Conservation (phyloP, 768 basidiomycete genomes). For the Lactifluus subvellereus region DNA sequence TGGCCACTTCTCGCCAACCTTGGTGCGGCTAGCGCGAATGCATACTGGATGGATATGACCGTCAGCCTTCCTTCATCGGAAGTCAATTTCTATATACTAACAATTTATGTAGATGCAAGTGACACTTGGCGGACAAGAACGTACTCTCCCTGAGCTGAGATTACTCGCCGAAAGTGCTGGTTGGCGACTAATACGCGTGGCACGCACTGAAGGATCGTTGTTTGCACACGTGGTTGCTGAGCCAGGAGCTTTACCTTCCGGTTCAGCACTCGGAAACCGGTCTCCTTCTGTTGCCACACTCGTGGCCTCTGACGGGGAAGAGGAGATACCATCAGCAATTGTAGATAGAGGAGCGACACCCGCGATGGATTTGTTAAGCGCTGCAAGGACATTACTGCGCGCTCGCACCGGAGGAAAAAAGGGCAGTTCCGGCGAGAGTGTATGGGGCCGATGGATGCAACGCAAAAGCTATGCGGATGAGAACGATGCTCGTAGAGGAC, state of each 20-base stretch:
- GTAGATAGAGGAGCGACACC: slow-evolving; percentile 19
- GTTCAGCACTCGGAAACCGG: not conserved
- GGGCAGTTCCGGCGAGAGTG: slow-evolving; percentile 6
- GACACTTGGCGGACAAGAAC: slow-evolving; percentile 61
- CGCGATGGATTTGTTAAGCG: slow-evolving; percentile 21
- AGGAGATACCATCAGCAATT: slow-evolving; percentile 19
- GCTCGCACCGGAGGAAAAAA: slow-evolving; percentile 15
- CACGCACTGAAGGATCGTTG: slow-evolving; percentile 52
- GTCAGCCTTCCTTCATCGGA: slow-evolving; percentile 34
- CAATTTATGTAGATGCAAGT: slow-evolving; percentile 50
- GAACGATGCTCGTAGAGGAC: slow-evolving; percentile 16
- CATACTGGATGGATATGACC: slow-evolving; percentile 66
- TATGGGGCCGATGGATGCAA: slow-evolving; percentile 21
- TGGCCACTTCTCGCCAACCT: slow-evolving; percentile 66
- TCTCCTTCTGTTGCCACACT: slow-evolving; percentile 4
- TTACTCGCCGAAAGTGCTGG: slow-evolving; percentile 49
- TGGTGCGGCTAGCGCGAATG: slow-evolving; percentile 64
- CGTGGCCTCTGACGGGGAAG: slow-evolving; percentile 2
- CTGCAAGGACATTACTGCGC: slow-evolving; percentile 18
- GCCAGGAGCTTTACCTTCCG: slow-evolving; percentile 46
- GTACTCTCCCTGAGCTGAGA: slow-evolving; percentile 57
- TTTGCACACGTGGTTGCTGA: slow-evolving; percentile 70
- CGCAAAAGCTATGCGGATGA: slow-evolving; percentile 15
- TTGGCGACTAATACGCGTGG: slow-evolving; percentile 54
- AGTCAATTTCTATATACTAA: not conserved